A percentile compares a stretch with the other conserved stretches of the same genome.
phyloP scores from a whole-genome alignment of 331 rosid species.

The Spiraea crenata region DNA sequence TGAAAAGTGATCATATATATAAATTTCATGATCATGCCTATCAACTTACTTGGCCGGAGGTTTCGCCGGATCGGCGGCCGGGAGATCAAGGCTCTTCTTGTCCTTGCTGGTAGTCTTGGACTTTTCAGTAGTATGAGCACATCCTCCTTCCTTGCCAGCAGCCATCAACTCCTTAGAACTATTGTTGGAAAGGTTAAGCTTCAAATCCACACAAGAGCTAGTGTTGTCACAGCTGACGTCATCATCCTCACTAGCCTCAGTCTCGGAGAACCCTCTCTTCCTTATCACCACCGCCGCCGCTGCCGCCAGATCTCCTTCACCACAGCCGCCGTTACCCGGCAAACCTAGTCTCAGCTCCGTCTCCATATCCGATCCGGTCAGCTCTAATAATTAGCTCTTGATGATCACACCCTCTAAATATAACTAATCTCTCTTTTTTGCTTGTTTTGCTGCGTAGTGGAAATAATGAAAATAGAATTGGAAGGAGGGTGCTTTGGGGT shows the following conservation, averaged over 20 bases:
- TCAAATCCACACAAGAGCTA: constrained; percentile 51
- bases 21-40: neutral
- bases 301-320: constrained; percentile 24
- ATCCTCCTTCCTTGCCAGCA: constrained; percentile 24
- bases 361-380: constrained; percentile 52
- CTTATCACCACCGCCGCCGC: constrained; percentile 36
- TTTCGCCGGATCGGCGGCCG: constrained; percentile 57
- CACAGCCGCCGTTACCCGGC: constrained; percentile 53
- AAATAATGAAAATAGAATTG: constrained; percentile 38
- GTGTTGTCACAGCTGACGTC: constrained; percentile 32
- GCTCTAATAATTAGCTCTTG: too few species aligned
- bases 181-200: constrained; percentile 65
- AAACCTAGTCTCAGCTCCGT: constrained; percentile 84
- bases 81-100: constrained; percentile 34
- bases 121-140: constrained; percentile 14
- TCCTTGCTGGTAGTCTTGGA: constrained; percentile 37
- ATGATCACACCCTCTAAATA: too few species aligned
- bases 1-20: neutral
- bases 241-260: constrained; percentile 30
- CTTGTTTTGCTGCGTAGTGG: constrained; percentile 27
- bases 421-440: constrained; percentile 26
- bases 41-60: constrained; percentile 77
- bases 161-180: constrained; percentile 34
- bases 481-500: constrained; percentile 33
- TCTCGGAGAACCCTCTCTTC: constrained; percentile 86